Percentiles rank a stretch among this genome's conserved stretches.
phyloP scores from a whole-genome alignment of 2,329 filamentous ascomycete genomes.

The Pseudocercospora fuligena region DNA sequence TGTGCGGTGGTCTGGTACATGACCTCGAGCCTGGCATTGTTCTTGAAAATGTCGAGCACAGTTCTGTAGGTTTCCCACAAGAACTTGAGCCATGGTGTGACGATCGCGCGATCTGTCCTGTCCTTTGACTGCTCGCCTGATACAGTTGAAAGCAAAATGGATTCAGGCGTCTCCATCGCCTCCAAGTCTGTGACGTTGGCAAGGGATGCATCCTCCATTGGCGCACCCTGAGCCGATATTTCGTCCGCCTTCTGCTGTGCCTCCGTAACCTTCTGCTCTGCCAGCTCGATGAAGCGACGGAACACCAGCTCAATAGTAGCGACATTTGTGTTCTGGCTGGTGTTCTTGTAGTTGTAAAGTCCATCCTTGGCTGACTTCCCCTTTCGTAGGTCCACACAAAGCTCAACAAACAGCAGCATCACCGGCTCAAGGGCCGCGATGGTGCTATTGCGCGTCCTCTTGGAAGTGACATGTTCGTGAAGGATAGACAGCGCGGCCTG shows the following conservation, averaged over 20 bases:
- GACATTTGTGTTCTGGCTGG: slow-evolving; percentile 98
- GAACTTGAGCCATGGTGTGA: slow-evolving; percentile 99
- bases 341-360: slow-evolving; percentile 99
- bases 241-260: slow-evolving; percentile 96
- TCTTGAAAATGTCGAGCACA: slow-evolving; percentile 96
- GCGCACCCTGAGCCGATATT: slow-evolving; percentile 77
- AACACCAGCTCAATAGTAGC: slow-evolving; percentile 97
- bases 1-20: slow-evolving; percentile 98
- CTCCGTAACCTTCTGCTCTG: slow-evolving; percentile 92
- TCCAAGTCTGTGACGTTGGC: slow-evolving; percentile 91
- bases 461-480: slow-evolving; percentile 98
- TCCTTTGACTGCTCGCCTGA: slow-evolving; percentile 97
- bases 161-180: slow-evolving; percentile 96
- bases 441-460: slow-evolving; percentile 95
- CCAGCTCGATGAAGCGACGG: slow-evolving; percentile 97
- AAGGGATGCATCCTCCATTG: slow-evolving; percentile 73
- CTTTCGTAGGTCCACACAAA: slow-evolving; percentile 96
- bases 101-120: slow-evolving; percentile 95
- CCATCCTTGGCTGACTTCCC: slow-evolving; percentile 98
- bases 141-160: slow-evolving; percentile 94
- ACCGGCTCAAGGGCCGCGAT: slow-evolving; percentile 96
- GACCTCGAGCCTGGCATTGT: slow-evolving; percentile 95
- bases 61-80: slow-evolving; percentile 99
- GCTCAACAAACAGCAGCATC: slow-evolving; percentile 95
- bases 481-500: slow-evolving; percentile 91